Evolutionary conservation across 2,329 filamentous ascomycete species (phyloP).

Genomic region (Trichophyton benhamiae): DNA sequence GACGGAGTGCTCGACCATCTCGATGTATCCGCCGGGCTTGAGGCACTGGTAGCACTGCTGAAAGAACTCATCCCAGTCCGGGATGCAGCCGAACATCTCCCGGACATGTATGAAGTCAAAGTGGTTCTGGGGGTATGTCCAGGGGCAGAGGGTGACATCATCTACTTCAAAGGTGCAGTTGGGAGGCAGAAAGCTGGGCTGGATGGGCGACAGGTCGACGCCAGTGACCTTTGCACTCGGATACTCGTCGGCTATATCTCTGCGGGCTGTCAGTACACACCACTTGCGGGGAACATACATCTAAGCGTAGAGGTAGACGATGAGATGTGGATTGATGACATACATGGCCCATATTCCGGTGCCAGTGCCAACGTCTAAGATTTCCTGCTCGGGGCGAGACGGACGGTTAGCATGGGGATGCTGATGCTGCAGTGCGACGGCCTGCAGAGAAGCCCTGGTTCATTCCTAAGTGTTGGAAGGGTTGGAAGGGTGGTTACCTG

Average conservation of each 20-base stretch:
- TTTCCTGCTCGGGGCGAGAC: not conserved
- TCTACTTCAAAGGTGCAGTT: conserved; percentile 39
- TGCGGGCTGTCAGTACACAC: conserved; percentile 6
- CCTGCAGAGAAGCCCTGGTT: not conserved
- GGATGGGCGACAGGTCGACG: conserved; percentile 39
- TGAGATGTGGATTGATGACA: not conserved
- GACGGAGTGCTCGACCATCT: conserved; percentile 23
- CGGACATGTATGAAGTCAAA: conserved; percentile 38
- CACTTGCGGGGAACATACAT: not conserved
- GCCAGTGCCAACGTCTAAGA: conserved; percentile 9
- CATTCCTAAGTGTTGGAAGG: not conserved
- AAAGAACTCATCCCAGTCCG: conserved; percentile 36
- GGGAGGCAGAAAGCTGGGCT: conserved; percentile 35
- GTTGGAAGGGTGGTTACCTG: not conserved
- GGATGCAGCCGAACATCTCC: conserved; percentile 35
- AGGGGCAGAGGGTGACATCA: conserved; percentile 29
- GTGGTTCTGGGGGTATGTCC: conserved; percentile 27
- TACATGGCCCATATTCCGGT: conserved; percentile 10
- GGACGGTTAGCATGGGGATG: not conserved
- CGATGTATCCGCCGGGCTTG: conserved; percentile 27
- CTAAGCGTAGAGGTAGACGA: not conserved
- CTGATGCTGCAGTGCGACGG: not conserved
- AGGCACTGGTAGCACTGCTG: conserved; percentile 25
- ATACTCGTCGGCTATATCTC: conserved; percentile 24
- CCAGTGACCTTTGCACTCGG: conserved; percentile 34